A percentile compares a stretch with the other conserved stretches of the same genome.
Conservation (phyloP, 208 protist species). For the Leishmania tropica region DNA sequence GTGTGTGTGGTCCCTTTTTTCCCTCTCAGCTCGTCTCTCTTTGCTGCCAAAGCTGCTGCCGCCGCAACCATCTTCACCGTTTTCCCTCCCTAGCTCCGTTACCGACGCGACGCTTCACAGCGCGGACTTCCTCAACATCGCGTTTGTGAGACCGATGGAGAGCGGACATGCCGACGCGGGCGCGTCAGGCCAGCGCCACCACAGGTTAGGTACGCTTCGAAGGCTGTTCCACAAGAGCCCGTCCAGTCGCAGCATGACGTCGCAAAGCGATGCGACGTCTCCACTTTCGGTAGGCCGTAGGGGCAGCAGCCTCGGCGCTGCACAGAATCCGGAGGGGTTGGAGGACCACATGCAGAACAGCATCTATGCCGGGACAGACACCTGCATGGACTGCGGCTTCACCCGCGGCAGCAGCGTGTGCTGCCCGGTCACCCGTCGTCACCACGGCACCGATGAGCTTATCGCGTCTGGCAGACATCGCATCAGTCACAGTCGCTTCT, state of each 20-base stretch:
- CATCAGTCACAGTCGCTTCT: constrained; percentile 10
- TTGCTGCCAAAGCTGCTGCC: background rate
- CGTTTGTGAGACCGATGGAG: background rate
- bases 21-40: background rate
- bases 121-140: background rate
- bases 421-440: constrained; percentile 44
- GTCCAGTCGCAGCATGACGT: constrained; percentile 7
- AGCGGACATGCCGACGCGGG: background rate
- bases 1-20: background rate
- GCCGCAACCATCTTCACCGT: background rate
- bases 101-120: background rate
- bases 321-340: constrained; percentile 21
- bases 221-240: constrained; percentile 25
- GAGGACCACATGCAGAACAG: constrained; percentile 59
- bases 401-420: constrained; percentile 46
- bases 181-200: background rate
- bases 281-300: background rate
- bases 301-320: constrained; percentile 1
- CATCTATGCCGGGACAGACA: constrained; percentile 28
- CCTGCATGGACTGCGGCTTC: constrained; percentile 46
- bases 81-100: background rate
- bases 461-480: constrained; percentile 9
- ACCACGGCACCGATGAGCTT: constrained; percentile 57
- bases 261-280: constrained; percentile 4
- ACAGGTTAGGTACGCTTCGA: constrained; percentile 12